phyloP scores from a whole-genome alignment of 768 basidiomycete genomes.

The Xerocomellus intermedius region DNA sequence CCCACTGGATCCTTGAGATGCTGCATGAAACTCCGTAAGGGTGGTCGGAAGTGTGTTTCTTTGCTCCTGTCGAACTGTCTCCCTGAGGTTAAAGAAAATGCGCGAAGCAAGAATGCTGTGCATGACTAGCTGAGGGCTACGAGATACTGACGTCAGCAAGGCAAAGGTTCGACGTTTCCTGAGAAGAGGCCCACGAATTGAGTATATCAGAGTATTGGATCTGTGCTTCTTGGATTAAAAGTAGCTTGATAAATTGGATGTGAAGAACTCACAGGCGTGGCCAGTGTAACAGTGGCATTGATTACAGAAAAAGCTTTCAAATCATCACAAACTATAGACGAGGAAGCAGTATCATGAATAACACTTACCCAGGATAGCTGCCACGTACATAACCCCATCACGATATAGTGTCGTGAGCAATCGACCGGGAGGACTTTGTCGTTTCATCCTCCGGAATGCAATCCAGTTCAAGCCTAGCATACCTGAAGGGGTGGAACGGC shows the following conservation, averaged over 20 bases:
- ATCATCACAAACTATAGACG: not conserved
- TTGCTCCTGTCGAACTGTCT: slow-evolving; percentile 13
- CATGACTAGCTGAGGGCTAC: slow-evolving; percentile 20
- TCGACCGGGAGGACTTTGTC: slow-evolving; percentile 3
- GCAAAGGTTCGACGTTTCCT: not conserved
- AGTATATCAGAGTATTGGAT: slow-evolving; percentile 15
- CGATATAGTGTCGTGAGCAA: slow-evolving; percentile 14
- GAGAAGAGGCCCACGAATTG: slow-evolving; percentile 14
- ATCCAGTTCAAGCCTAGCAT: slow-evolving; percentile 17
- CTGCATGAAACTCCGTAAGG: slow-evolving; percentile 13
- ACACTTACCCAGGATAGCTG: slow-evolving; percentile 14
- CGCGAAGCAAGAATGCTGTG: slow-evolving; percentile 27
- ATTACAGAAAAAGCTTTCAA: slow-evolving; percentile 16
- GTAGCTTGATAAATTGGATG: not conserved
- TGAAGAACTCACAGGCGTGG: not conserved
- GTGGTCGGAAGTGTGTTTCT: not conserved
- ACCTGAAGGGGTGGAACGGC: slow-evolving; percentile 2
- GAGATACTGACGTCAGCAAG: not conserved
- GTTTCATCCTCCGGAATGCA: slow-evolving; percentile 17
- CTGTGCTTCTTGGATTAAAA: not conserved
- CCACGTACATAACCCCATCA: slow-evolving; percentile 20
- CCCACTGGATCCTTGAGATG: not conserved
- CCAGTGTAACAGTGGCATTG: slow-evolving; percentile 13
- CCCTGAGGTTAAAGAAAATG: slow-evolving; percentile 24
- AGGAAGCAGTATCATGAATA: not conserved